These are phyloP conservation scores for Emiliania huxleyi DNA, from an alignment of 78 protist genomes.

Conservation along the genomic window DNA sequence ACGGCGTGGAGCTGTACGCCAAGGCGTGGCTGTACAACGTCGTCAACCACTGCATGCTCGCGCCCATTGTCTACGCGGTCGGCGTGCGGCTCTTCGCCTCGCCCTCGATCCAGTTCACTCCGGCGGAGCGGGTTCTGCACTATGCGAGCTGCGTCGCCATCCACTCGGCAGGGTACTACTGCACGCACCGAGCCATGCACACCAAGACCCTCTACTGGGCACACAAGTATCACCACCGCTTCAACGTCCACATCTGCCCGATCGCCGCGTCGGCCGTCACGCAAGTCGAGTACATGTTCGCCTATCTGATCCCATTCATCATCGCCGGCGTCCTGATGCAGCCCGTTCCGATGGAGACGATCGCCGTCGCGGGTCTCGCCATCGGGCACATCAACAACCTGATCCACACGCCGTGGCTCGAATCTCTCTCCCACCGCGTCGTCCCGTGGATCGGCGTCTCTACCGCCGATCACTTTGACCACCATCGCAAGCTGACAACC, in stretches of 20 bases:
- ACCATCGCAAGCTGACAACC: not conserved
- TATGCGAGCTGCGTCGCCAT: not conserved
- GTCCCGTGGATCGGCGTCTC: not conserved
- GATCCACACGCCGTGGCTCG: slow-evolving; percentile 1
- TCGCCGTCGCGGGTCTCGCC: not conserved
- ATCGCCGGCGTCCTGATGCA: not conserved
- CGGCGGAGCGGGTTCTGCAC: no score
- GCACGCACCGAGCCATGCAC: not conserved
- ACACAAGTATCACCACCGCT: not conserved
- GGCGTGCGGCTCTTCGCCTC: no score
- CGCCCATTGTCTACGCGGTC: no score
- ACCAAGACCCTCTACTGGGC: not conserved
- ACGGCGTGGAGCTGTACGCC: no score
- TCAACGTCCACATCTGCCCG: not conserved
- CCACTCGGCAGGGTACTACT: not conserved
- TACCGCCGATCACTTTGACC: not conserved
- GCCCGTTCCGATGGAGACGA: not conserved
- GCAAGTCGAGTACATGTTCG: not conserved
- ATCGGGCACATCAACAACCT: not conserved
- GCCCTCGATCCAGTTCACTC: no score
- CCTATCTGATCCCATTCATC: not conserved
- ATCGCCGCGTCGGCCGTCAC: not conserved
- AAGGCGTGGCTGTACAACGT: no score
- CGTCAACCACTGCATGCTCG: no score
- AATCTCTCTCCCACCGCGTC: not conserved